These are phyloP conservation scores for Saccharomycopsis hybrid DNA, from an alignment of 1,139 yeast species.

Conservation along the genomic window DNA sequence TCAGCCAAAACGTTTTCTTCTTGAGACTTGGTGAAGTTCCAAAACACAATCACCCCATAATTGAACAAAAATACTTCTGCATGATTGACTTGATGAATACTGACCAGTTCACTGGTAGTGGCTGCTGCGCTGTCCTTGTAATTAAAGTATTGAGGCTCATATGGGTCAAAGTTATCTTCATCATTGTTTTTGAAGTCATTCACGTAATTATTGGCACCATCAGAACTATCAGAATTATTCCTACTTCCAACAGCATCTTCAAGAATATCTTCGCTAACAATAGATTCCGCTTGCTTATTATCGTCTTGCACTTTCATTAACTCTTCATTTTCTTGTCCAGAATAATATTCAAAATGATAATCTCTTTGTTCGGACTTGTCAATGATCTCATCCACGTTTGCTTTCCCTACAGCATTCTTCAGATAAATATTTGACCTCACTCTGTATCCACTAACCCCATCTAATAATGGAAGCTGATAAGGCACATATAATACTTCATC, in stretches of 20 bases:
- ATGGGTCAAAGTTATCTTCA: slow-evolving; percentile 46
- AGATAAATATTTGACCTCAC: slow-evolving; percentile 74
- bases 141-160: slow-evolving; percentile 60
- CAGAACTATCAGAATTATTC: slow-evolving; percentile 26
- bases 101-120: not conserved
- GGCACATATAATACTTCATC: slow-evolving; percentile 92
- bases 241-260: slow-evolving; percentile 13
- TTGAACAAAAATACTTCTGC: slow-evolving; percentile 88
- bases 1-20: slow-evolving; percentile 93
- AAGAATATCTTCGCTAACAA: slow-evolving; percentile 1
- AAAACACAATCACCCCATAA: slow-evolving; percentile 92
- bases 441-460: slow-evolving; percentile 81
- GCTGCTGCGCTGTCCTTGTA: slow-evolving; percentile 25
- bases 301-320: slow-evolving; percentile 38
- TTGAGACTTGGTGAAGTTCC: slow-evolving; percentile 92
- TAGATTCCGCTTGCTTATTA: slow-evolving; percentile 28
- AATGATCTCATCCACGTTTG: slow-evolving; percentile 67
- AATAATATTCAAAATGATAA: slow-evolving; percentile 85
- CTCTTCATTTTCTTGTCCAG: slow-evolving; percentile 52
- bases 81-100: slow-evolving; percentile 42
- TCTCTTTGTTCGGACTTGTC: slow-evolving; percentile 79
- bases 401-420: slow-evolving; percentile 52
- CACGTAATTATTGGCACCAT: slow-evolving; percentile 14
- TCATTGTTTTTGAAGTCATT: slow-evolving; percentile 18
- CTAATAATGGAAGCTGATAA: slow-evolving; percentile 77